A percentile compares a stretch with the other conserved stretches of the same genome.
These are phyloP conservation scores for Meyerozyma sp. DNA, from an alignment of 1,139 yeast genomes.

Conservation along the genomic window DNA sequence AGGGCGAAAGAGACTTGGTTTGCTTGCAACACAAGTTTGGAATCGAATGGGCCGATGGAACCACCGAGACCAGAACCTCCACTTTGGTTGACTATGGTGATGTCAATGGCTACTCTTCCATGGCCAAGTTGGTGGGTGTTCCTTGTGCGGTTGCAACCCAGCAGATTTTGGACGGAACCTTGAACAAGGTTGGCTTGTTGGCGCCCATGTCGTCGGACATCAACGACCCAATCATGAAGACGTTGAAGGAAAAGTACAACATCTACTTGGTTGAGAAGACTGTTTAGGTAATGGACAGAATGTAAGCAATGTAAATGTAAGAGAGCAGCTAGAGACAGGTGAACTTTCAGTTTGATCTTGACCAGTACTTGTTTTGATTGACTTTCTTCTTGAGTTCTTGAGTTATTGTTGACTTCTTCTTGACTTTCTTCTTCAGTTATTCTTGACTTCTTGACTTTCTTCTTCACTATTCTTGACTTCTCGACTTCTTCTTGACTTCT, in stretches of 20 bases:
- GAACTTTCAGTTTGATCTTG: too few relatives aligned
- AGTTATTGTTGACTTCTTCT: too few relatives aligned
- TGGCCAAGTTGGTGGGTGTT: conserved; percentile 98
- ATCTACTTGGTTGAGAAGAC: conserved; percentile 88
- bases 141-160: conserved; percentile 96
- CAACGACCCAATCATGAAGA: conserved; percentile 85
- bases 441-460: too few relatives aligned
- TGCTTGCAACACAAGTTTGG: conserved; percentile 97
- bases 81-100: conserved; percentile 93
- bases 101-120: conserved; percentile 91
- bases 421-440: too few relatives aligned
- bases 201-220: conserved; percentile 93
- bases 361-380: too few relatives aligned
- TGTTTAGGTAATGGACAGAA: conserved; percentile 15
- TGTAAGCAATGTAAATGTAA: too few relatives aligned
- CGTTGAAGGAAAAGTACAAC: conserved; percentile 83
- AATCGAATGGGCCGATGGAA: conserved; percentile 93
- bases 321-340: too few relatives aligned
- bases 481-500: too few relatives aligned
- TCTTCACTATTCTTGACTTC: too few relatives aligned
- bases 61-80: conserved; percentile 86
- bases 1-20: conserved; percentile 93
- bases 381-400: too few relatives aligned
- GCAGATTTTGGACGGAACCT: conserved; percentile 80
- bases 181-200: conserved; percentile 66